Evolutionary conservation across 257 asterid species (phyloP).

Genomic region (Ilex aquifolium): DNA sequence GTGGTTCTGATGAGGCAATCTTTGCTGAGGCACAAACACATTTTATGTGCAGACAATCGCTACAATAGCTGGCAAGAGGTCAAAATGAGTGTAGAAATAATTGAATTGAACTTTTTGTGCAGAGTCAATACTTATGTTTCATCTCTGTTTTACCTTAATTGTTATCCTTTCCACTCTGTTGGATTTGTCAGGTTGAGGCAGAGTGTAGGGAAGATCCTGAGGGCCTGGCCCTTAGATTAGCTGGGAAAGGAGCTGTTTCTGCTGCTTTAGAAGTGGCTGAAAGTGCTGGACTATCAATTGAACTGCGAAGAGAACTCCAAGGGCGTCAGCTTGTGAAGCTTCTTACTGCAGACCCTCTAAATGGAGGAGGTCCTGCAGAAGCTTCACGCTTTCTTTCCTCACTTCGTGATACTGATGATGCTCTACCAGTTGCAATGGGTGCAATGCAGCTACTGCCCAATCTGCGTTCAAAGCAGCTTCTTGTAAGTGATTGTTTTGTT

Average conservation of each 20-base stretch:
- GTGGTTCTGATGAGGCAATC: constrained; percentile 82
- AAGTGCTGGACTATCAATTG: constrained; percentile 86
- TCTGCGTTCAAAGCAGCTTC: constrained; percentile 96
- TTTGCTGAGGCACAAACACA: constrained; percentile 76
- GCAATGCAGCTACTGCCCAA: constrained; percentile 99
- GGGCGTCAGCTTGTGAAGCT: constrained; percentile 99
- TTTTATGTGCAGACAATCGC: constrained; percentile 86
- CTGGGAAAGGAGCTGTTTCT: constrained; percentile 96
- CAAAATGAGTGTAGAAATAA: background rate
- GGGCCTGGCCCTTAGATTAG: constrained; percentile 96
- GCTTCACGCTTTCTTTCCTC: constrained; percentile 97
- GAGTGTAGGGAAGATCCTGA: constrained; percentile 96
- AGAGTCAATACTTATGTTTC: constrained; percentile 3
- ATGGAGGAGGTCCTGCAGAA: constrained; percentile 99
- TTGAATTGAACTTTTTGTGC: background rate
- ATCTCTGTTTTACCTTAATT: background rate
- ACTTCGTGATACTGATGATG: constrained; percentile 85
- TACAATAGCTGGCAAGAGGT: constrained; percentile 98
- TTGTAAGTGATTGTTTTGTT: constrained; percentile 46
- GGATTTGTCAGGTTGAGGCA: constrained; percentile 62
- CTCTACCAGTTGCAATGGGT: constrained; percentile 96
- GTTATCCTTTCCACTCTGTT: constrained; percentile 7
- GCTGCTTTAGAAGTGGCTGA: constrained; percentile 94
- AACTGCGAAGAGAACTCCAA: constrained; percentile 91
- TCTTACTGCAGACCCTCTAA: constrained; percentile 90